Evolutionary conservation across 2,329 filamentous ascomycete species (phyloP).

Genomic region (Cryphonectria naterciae): DNA sequence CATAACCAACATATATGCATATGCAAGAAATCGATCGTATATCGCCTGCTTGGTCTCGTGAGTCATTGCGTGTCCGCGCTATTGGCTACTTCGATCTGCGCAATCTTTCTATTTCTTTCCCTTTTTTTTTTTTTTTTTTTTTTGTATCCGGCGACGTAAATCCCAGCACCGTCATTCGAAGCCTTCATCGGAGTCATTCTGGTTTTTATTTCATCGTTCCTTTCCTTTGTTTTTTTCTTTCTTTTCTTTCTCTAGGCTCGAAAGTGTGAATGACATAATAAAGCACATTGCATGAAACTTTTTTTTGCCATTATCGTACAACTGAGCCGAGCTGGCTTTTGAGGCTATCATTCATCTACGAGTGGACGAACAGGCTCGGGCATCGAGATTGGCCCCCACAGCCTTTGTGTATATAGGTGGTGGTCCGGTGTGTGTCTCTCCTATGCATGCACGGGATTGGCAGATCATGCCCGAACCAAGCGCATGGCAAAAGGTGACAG

Average conservation of each 20-base stretch:
- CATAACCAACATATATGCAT: not conserved
- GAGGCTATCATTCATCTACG: not conserved
- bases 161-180: not conserved
- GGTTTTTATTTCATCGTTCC: too few species aligned
- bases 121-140: not conserved
- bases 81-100: not conserved
- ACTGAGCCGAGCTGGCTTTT: not conserved
- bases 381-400: not conserved
- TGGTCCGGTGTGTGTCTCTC: not conserved
- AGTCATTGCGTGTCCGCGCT: not conserved
- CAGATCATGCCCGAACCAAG: not conserved
- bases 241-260: too few species aligned
- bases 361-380: not conserved
- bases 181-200: not conserved
- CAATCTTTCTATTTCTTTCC: too few species aligned
- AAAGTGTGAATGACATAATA: not conserved
- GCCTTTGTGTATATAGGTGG: not conserved
- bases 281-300: not conserved
- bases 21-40: constrained; percentile 6
- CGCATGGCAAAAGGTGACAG: not conserved
- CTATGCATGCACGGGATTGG: not conserved
- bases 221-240: too few species aligned
- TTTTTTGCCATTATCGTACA: not conserved
- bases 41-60: not conserved
- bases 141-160: not conserved